Evolutionary conservation across 345 rosid species (phyloP).

Genomic region (Ailanthus altissimus): DNA sequence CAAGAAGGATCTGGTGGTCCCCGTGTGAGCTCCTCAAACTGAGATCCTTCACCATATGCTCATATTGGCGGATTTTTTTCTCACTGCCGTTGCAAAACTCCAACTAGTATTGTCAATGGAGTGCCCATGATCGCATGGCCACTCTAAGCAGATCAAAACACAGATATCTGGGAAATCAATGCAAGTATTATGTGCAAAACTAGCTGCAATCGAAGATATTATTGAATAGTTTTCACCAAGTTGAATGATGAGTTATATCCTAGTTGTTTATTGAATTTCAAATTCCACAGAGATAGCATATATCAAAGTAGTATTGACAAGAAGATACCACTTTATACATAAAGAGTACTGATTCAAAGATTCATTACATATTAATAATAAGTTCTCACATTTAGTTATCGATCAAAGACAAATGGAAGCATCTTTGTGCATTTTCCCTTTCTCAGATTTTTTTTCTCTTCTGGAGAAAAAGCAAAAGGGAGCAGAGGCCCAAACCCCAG

Average conservation of each 20-base stretch:
- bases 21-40: slow-evolving; percentile 49
- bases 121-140: slow-evolving; percentile 58
- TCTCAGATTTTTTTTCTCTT: neutral
- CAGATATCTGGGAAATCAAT: too few relatives aligned
- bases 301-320: neutral
- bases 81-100: slow-evolving; percentile 58
- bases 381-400: neutral
- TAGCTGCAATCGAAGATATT: too few relatives aligned
- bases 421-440: neutral
- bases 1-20: slow-evolving; percentile 36
- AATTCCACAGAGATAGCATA: neutral
- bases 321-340: too few relatives aligned
- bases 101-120: slow-evolving; percentile 51
- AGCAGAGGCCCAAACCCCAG: neutral
- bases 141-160: slow-evolving; percentile 51
- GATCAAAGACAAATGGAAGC: neutral
- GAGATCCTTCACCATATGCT: slow-evolving; percentile 48
- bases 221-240: too few relatives aligned
- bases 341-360: neutral
- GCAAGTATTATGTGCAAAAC: too few relatives aligned
- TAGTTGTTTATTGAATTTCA: neutral
- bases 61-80: slow-evolving; percentile 54
- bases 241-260: neutral
- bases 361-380: too few relatives aligned
- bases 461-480: neutral